Evolutionary conservation across 768 basidiomycete species (phyloP).

Genomic region (Gloeostereum incarnatum): DNA sequence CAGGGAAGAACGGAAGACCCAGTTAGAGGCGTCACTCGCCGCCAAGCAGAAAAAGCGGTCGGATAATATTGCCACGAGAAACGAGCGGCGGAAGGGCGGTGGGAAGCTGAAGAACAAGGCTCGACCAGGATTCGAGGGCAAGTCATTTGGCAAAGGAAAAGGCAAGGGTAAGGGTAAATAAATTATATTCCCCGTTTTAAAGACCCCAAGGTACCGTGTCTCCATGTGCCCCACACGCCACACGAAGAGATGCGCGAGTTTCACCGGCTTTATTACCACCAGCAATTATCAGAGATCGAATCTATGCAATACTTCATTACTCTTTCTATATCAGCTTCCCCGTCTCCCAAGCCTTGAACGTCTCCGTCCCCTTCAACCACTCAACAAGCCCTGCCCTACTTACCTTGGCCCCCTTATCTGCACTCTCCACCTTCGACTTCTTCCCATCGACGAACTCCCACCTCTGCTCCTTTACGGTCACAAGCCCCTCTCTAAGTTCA

Average conservation of each 20-base stretch:
- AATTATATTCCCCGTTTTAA: no score
- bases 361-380: slow-evolving; percentile 48
- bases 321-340: no score
- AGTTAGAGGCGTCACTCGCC: slow-evolving; percentile 63
- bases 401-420: slow-evolving; percentile 59
- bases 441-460: slow-evolving; percentile 71
- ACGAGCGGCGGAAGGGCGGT: slow-evolving; percentile 55
- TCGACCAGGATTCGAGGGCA: slow-evolving; percentile 84
- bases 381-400: slow-evolving; percentile 48
- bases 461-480: slow-evolving; percentile 86
- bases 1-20: slow-evolving; percentile 86
- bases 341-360: slow-evolving; percentile 33
- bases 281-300: no score
- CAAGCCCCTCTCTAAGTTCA: slow-evolving; percentile 77
- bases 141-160: slow-evolving; percentile 54
- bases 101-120: slow-evolving; percentile 47
- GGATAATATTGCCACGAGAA: slow-evolving; percentile 84
- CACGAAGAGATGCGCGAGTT: no score
- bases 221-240: no score
- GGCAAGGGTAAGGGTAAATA: no score
- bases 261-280: no score
- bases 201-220: no score
- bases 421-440: slow-evolving; percentile 56
- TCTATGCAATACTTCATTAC: neutral
- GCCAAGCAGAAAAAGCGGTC: slow-evolving; percentile 84